A percentile compares a stretch with the other conserved stretches of the same genome.
Evolutionary conservation across 768 basidiomycete genomes (phyloP).

Genomic region (Rhizopogon vulgaris): DNA sequence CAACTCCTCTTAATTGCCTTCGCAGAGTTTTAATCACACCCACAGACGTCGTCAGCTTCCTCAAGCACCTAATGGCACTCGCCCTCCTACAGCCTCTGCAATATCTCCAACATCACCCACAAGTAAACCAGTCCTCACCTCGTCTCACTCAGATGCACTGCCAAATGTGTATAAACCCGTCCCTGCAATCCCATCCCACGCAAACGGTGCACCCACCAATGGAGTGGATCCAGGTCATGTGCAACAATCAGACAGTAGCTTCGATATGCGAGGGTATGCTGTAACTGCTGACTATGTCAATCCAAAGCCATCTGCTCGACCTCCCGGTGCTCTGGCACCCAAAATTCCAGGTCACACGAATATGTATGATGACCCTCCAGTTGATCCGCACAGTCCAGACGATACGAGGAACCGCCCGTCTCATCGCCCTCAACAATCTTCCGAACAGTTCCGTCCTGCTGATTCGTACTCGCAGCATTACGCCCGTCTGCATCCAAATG

Average conservation of each 20-base stretch:
- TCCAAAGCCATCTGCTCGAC: slow-evolving; percentile 20
- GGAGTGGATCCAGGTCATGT: slow-evolving; percentile 4
- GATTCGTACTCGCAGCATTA: slow-evolving; percentile 12
- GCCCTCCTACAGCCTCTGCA: slow-evolving; percentile 17
- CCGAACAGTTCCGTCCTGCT: slow-evolving; percentile 13
- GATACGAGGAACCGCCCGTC: slow-evolving; percentile 9
- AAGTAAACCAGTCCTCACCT: slow-evolving; percentile 7
- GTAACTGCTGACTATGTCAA: slow-evolving; percentile 7
- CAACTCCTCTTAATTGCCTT: not conserved
- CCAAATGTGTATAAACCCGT: slow-evolving; percentile 26
- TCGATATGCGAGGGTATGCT: slow-evolving; percentile 11
- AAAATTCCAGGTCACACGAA: slow-evolving; percentile 18
- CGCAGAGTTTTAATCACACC: not conserved
- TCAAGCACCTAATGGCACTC: slow-evolving; percentile 15
- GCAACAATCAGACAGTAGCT: slow-evolving; percentile 2
- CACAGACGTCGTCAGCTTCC: slow-evolving; percentile 26
- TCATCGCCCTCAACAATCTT: slow-evolving; percentile 14
- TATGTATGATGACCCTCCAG: slow-evolving; percentile 14
- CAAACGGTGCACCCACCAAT: slow-evolving; percentile 6
- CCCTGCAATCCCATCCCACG: slow-evolving; percentile 18
- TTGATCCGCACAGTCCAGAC: not conserved
- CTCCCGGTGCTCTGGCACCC: slow-evolving; percentile 22
- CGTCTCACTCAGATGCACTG: slow-evolving; percentile 11
- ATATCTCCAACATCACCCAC: slow-evolving; percentile 11
- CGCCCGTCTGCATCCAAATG: slow-evolving; percentile 11